Evolutionary conservation across 106 monocot species (phyloP), one percentile per base, ranked within the genome.

Genomic region (Apostasia shenzhenica): DNA sequence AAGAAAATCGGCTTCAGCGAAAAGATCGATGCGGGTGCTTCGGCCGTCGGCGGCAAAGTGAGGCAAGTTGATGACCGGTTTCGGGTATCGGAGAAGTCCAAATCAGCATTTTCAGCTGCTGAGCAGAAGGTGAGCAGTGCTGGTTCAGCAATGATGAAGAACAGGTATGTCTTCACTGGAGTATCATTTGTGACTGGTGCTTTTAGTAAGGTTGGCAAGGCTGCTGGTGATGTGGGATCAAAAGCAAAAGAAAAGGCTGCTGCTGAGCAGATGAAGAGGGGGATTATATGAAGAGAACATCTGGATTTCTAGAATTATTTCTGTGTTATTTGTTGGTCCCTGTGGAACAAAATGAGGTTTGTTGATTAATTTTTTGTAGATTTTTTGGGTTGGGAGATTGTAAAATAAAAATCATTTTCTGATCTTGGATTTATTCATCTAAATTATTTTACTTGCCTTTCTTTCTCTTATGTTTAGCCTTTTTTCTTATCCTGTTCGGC

Each of bases 31-130:
- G 73, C 75, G 41, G 87, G 87, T 37, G 75, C 87, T 13, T 72
- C 87, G 1, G 87, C 72, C 0, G 83, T 88, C 37, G 83, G 71
- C 12, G 77, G 69, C 52, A 88, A 83, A 54, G 81, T 88, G 46
- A 78, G 76, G 60, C 83, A 88, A 61, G 70, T 88, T 62, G 87
- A 88, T 67, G 69, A 83, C 71, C 83, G 73, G 57, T 83, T 88
- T 61, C 83, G 83, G 46, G 81, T 88, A 5, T 88, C 87, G 0
- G 83, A 83, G 55, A 83, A 83, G 76, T 83, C 83, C 41, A 83
- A 83, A 67, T 81, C 80, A 1, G 83, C 83, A 13, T 65, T 88
- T 47, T 44, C 80, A 8, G 81, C 53, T 38, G 83, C 87, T 10
- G 87, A 81, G 78, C 83, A 83, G 70, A 88, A 72, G 52, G 81